Evolutionary conservation across 441 rosid species (phyloP).

Genomic region (Syzygium syzygioides): DNA sequence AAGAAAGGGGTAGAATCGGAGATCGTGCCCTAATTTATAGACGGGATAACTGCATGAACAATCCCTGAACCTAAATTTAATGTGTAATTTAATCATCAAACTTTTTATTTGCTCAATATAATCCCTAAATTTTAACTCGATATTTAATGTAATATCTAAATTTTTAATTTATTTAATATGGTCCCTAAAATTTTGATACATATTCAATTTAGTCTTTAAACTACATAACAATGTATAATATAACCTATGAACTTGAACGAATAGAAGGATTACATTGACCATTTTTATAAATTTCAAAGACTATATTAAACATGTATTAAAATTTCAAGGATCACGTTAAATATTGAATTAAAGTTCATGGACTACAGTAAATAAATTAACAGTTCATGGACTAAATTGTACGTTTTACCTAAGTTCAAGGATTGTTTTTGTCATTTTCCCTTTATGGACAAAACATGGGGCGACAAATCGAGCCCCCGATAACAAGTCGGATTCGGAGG

Average conservation of each 20-base stretch:
- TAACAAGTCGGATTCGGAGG: too few relatives aligned
- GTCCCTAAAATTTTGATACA: accelerated
- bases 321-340: accelerated
- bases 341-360: not conserved
- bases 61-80: accelerated
- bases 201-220: accelerated
- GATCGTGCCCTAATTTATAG: not conserved
- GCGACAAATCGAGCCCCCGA: too few relatives aligned
- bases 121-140: accelerated
- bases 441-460: too few relatives aligned
- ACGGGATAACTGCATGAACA: not conserved
- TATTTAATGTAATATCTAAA: accelerated
- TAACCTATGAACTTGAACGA: accelerated
- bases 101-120: too few relatives aligned
- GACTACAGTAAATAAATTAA: not conserved
- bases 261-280: accelerated
- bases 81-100: accelerated
- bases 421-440: not conserved
- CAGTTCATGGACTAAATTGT: too few relatives aligned
- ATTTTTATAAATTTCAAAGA: accelerated
- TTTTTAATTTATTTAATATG: accelerated
- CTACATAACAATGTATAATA: not conserved
- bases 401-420: too few relatives aligned
- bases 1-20: accelerated
- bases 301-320: not conserved